phyloP scores from a whole-genome alignment of 805 yeast species.

The Spathaspora boniae region DNA sequence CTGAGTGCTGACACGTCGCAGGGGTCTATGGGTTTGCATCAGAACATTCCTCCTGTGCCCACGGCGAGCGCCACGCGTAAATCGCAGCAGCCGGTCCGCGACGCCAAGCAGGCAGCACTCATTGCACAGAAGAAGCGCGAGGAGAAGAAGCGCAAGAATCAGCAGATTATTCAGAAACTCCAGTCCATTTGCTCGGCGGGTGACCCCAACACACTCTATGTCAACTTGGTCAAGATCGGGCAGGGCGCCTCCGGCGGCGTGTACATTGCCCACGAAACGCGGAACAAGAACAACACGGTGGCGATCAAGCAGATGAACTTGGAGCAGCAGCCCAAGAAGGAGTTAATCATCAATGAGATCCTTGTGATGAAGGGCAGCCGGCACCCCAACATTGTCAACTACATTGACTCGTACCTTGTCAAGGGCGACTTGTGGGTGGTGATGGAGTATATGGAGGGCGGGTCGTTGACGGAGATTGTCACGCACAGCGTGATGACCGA shows the following conservation, averaged over 20 bases:
- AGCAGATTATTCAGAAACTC: slow-evolving; percentile 67
- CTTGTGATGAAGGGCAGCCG: slow-evolving; percentile 90
- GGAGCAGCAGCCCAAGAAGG: slow-evolving; percentile 93
- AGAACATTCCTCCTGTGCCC: slow-evolving; percentile 2
- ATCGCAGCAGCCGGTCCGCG: slow-evolving; percentile 39
- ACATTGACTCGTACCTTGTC: slow-evolving; percentile 77
- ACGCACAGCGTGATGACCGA: slow-evolving; percentile 88
- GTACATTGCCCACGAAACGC: slow-evolving; percentile 71
- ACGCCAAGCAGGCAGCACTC: slow-evolving; percentile 52
- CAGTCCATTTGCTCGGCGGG: slow-evolving; percentile 77
- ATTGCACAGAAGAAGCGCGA: slow-evolving; percentile 69
- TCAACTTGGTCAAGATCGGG: slow-evolving; percentile 78
- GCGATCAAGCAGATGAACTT: slow-evolving; percentile 97
- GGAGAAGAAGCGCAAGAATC: slow-evolving; percentile 68
- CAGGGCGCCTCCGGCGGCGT: slow-evolving; percentile 99
- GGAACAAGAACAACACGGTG: slow-evolving; percentile 54
- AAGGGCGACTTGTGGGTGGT: slow-evolving; percentile 91
- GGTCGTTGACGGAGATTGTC: slow-evolving; percentile 91
- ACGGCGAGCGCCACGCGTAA: slow-evolving; percentile 7
- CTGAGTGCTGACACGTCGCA: slow-evolving; percentile 3
- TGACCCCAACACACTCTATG: slow-evolving; percentile 73
- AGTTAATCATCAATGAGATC: slow-evolving; percentile 90
- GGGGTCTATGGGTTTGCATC: no score
- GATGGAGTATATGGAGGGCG: slow-evolving; percentile 99
- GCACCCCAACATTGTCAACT: slow-evolving; percentile 92